Conservation (phyloP, 805 yeast genomes). For the Metschnikowia arizonensis region DNA sequence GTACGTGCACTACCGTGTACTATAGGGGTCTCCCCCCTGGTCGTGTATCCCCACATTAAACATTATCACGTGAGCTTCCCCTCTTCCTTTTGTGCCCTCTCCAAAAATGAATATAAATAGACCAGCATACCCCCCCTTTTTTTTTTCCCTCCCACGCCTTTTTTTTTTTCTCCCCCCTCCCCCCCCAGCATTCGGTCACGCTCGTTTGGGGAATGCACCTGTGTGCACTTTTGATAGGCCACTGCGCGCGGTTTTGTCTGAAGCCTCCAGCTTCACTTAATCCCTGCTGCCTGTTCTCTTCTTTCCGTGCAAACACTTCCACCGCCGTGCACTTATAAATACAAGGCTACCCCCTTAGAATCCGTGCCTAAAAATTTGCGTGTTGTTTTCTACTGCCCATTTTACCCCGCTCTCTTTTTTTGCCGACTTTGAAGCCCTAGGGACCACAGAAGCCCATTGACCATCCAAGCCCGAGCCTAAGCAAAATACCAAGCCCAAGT, state of each 20-base stretch:
- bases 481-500: too few relatives aligned
- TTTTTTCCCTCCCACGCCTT: too few relatives aligned
- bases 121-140: neutral
- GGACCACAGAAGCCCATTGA: neutral
- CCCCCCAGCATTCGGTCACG: neutral
- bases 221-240: conserved; percentile 6
- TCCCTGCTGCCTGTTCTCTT: conserved; percentile 3
- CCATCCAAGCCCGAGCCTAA: too few relatives aligned
- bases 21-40: too few relatives aligned
- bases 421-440: neutral
- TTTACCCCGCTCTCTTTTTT: neutral
- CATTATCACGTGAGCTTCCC: too few relatives aligned
- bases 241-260: conserved; percentile 4
- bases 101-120: too few relatives aligned
- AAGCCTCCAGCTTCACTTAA: conserved; percentile 1
- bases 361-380: neutral
- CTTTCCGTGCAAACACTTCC: neutral
- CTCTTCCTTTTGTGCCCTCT: too few relatives aligned
- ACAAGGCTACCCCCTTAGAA: neutral
- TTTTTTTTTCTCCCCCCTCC: neutral
- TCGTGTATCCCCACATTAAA: too few relatives aligned
- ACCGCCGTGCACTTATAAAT: conserved; percentile 1
- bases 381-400: neutral
- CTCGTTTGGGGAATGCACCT: neutral
- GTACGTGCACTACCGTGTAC: too few relatives aligned